Evolutionary conservation across 108 stramenopile genomes (phyloP).

Genomic region (Aureococcus anophagefferens): DNA sequence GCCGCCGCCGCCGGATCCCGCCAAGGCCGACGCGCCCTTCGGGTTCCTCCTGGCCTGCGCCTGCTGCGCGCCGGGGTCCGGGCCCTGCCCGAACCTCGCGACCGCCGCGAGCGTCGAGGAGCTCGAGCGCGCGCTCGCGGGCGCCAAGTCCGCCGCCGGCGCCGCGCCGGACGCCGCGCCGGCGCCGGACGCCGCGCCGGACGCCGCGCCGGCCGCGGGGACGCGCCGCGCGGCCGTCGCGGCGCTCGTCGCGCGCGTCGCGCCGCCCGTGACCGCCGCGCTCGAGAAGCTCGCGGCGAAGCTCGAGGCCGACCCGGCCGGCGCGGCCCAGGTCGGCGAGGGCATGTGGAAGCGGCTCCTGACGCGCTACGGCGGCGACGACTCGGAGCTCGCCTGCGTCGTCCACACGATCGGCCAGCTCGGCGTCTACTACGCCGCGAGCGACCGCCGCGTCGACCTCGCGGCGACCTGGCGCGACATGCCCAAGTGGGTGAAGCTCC

Average conservation of each 20-base stretch:
- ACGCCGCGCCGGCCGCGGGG: background rate
- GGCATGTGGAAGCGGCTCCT: background rate
- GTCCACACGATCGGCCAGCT: background rate
- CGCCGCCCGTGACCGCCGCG: background rate
- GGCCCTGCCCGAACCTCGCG: too few species aligned
- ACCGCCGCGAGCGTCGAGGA: too few species aligned
- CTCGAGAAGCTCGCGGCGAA: too few species aligned
- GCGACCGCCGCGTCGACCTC: background rate
- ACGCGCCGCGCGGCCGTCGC: too few species aligned
- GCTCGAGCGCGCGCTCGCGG: too few species aligned
- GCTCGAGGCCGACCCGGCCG: too few species aligned
- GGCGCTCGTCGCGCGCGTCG: background rate
- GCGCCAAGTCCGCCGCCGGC: too few species aligned
- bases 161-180: too few species aligned
- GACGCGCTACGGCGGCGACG: background rate
- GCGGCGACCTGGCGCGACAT: background rate
- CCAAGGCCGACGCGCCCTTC: background rate
- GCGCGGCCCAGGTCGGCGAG: too few species aligned
- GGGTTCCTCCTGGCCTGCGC: background rate
- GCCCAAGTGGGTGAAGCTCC: background rate
- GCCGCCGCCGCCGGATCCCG: too few species aligned
- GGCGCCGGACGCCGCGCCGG: background rate
- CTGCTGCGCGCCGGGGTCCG: background rate
- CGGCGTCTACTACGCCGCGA: background rate
- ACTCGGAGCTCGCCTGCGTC: background rate